Conservation (phyloP, 352 stramenopile species). For the Blastocystis sp. region DNA sequence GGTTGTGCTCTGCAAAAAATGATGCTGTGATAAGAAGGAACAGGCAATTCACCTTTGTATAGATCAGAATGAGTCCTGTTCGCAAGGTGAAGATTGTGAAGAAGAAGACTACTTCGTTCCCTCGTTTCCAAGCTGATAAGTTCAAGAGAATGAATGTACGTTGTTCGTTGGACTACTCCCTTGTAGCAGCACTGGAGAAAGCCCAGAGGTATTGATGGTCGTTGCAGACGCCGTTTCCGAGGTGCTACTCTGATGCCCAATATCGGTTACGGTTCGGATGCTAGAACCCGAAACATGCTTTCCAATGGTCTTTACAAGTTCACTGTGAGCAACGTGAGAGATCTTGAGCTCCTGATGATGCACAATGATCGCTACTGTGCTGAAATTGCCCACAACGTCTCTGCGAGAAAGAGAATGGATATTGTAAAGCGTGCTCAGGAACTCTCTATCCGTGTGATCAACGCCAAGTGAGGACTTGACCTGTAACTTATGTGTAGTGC, state of each 20-base stretch:
- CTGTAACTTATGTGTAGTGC: slow-evolving; percentile 71
- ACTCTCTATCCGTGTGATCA: slow-evolving; percentile 94
- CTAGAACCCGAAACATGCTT: slow-evolving; percentile 92
- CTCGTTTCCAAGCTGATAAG: slow-evolving; percentile 84
- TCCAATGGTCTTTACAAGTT: slow-evolving; percentile 98
- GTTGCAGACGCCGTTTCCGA: slow-evolving; percentile 96
- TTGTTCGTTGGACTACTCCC: slow-evolving; percentile 75
- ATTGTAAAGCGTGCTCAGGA: slow-evolving; percentile 96
- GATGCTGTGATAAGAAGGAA: neutral
- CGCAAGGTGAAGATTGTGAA: slow-evolving; percentile 83
- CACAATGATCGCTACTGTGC: slow-evolving; percentile 95
- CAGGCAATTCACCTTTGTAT: neutral
- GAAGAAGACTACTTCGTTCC: slow-evolving; percentile 99
- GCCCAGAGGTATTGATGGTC: slow-evolving; percentile 98
- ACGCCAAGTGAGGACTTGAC: slow-evolving; percentile 67
- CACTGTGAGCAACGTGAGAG: slow-evolving; percentile 92
- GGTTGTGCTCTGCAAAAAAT: neutral
- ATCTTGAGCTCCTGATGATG: slow-evolving; percentile 93
- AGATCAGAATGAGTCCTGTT: slow-evolving; percentile 74
- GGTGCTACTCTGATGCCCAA: slow-evolving; percentile 94
- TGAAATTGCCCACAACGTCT: slow-evolving; percentile 95
- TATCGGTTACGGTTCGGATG: slow-evolving; percentile 97
- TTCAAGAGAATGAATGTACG: slow-evolving; percentile 70
- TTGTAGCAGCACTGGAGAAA: slow-evolving; percentile 85
- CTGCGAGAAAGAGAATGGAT: slow-evolving; percentile 85